phyloP scores from a whole-genome alignment of 2,329 filamentous ascomycete species.

The Curvularia lunata region DNA sequence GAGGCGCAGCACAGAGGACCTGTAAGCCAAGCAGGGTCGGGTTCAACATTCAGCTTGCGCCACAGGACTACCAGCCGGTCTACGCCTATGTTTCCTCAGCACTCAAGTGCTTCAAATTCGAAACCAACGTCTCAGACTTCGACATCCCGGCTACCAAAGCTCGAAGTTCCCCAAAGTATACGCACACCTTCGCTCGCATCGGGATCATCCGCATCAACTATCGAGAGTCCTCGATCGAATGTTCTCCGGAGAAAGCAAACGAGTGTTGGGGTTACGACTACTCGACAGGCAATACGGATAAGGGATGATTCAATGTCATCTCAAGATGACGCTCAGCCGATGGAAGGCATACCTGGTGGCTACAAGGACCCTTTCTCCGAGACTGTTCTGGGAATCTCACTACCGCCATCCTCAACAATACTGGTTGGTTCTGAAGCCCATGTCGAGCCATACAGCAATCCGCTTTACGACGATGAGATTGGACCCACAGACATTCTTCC shows the following conservation, averaged over 20 bases:
- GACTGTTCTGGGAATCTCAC: conserved; percentile 53
- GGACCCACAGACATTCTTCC: conserved; percentile 69
- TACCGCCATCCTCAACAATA: conserved; percentile 46
- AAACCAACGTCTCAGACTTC: conserved; percentile 33
- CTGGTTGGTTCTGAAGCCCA: conserved; percentile 36
- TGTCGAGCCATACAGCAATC: conserved; percentile 32
- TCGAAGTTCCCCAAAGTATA: conserved; percentile 43
- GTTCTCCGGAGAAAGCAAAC: conserved; percentile 55
- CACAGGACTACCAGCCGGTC: conserved; percentile 33
- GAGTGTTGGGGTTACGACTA: conserved; percentile 45
- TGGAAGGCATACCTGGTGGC: conserved; percentile 38
- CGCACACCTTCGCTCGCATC: conserved; percentile 58
- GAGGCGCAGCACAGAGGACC: conserved; percentile 25
- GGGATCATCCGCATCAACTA: conserved; percentile 55
- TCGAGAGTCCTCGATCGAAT: conserved; percentile 54
- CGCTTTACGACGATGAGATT: conserved; percentile 52
- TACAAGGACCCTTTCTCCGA: conserved; percentile 52
- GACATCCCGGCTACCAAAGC: conserved; percentile 45
- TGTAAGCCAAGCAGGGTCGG: conserved; percentile 28
- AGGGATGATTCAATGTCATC: conserved; percentile 45
- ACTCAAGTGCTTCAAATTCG: conserved; percentile 25
- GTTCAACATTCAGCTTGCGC: conserved; percentile 28
- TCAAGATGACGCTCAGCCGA: conserved; percentile 38
- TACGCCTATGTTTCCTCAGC: conserved; percentile 28
- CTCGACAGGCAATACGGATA: conserved; percentile 40